Conservation (phyloP, 345 rosid species). For the Camelina neglecta region DNA sequence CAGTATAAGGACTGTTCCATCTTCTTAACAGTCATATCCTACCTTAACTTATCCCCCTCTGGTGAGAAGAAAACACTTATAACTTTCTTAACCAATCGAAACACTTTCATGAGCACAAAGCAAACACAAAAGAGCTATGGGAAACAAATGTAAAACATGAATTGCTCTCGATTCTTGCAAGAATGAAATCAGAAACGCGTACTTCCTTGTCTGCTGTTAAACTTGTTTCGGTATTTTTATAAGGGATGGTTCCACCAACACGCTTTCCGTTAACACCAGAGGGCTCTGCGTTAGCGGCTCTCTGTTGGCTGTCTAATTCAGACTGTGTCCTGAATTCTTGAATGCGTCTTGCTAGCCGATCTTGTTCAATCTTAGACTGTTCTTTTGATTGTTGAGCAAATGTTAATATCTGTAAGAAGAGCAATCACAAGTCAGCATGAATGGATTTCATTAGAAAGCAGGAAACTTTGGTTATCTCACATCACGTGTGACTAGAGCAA, state of each 20-base stretch:
- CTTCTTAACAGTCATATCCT: conserved; percentile 17
- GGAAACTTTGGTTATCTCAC: too few species aligned
- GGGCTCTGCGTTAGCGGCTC: conserved; percentile 53
- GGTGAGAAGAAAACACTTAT: neutral
- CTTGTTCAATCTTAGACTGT: conserved; percentile 75
- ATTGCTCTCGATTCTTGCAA: neutral
- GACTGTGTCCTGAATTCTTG: conserved; percentile 91
- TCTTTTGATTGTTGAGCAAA: conserved; percentile 94
- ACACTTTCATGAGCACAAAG: conserved; percentile 9
- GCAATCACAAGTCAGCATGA: conserved; percentile 14
- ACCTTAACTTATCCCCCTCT: conserved; percentile 6
- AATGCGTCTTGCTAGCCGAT: conserved; percentile 83
- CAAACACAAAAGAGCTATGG: neutral
- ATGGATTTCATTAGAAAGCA: too few species aligned
- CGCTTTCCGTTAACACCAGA: conserved; percentile 50
- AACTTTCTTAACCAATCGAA: conserved; percentile 11
- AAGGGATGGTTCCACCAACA: conserved; percentile 53
- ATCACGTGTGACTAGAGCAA: too few species aligned
- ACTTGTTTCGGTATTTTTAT: conserved; percentile 61
- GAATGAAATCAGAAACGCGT: conserved; percentile 37
- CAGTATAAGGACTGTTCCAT: neutral
- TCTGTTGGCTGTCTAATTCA: conserved; percentile 64
- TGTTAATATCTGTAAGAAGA: conserved; percentile 65
- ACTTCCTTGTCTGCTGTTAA: conserved; percentile 72
- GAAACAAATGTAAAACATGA: conserved; percentile 4